Evolutionary conservation across 2,329 filamentous ascomycete species (phyloP), one percentile per base, ranked within the genome.

Genomic region (Ceratocystis diversiconidia): DNA sequence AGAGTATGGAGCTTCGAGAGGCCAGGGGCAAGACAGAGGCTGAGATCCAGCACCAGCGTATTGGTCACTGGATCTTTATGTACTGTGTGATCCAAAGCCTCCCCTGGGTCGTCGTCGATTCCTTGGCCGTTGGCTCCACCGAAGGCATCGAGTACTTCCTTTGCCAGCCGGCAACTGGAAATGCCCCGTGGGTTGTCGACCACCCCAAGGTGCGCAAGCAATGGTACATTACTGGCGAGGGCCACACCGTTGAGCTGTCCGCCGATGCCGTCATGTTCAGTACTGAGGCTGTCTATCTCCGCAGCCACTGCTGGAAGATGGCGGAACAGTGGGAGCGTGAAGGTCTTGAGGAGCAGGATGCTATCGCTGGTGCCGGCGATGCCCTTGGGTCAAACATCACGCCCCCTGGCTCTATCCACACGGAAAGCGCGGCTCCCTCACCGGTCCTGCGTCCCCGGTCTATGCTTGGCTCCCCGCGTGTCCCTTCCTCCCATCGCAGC

Each of bases 71-170:
- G 89, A 78, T 94, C 62, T 92, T 92, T 76, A 78, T 92, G 66
- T 92, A 92, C 72, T 85, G 84, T 5, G 83, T 90, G 7, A 79
- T 92, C 6, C 88, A 94, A 74, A 86, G 86, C 1, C 78, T 92
- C 28, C 89, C 89, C 3, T 85, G 90, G 79, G 78, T 92, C 10
- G 87, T 89, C 1, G 80, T 90, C 43, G 89, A 94, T 73, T 88
- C 87, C 0, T 87, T 87, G 0, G 85, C 82, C 8, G 76, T 92
- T 57, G 81, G 80, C 64, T 85, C 81, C 72, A 87, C 84, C 0
- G 83, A 90, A 62, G 85, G 82, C 1, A 87, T 90, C 1, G 89
- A 92, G 73, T 90, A 92, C 75, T 94, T 92, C 76, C 78, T 92
- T 32, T 92, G 89, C 73, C 81, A 90, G 72, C 84, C 88, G 3